Evolutionary conservation across 1,284 basidiomycete species (phyloP), one percentile per base, ranked within the genome.

Genomic region (Boletus semigastroideus): DNA sequence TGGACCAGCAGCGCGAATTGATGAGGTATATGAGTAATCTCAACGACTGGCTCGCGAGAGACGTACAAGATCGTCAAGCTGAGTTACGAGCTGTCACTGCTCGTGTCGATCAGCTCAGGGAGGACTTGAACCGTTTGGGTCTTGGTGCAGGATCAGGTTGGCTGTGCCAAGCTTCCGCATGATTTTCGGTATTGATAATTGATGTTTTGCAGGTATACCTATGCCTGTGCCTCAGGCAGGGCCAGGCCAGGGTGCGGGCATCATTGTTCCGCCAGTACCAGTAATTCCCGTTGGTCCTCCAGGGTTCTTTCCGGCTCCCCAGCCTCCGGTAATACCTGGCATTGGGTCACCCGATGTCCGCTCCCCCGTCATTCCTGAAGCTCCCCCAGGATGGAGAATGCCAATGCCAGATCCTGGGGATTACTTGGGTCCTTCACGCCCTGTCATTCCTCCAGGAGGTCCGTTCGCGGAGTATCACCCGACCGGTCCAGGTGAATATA

Each of bases 1-100:
- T 87, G 10, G 83, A 87, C 45, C 88, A 91, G 59, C 86, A 89
- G 57, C 77, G 84, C 22, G 87, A 89, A 62, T 73, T 91, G 40
- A 87, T 90, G 79, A 72, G 83, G 39, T 90, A 91, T 60, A 83
- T 91, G 79, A 61, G 77, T 45, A 76, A 74, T 4, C 71, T 91
- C 33, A 90, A 91, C 57, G 77, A 80, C 43, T 91, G 88, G 89
- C 70, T 90, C 14, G 82, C 78, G 52, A 77, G 82, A 27, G 88
- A 91, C 63, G 87, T 89, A 1, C 74, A 78, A 45, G 86, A 90
- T 67, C 80, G 89, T 25, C 87, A 89, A 56, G 73, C 78, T 5
- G 88, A 90, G 62, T 71, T 90, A 38, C 75, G 75, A n/a, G 79
- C 79, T 9, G 80, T 91, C 12, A 73, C 79, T 42, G 80, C 78